phyloP scores from a whole-genome alignment of 192 early-diverging fungal species.

The Coemansia interrupta region DNA sequence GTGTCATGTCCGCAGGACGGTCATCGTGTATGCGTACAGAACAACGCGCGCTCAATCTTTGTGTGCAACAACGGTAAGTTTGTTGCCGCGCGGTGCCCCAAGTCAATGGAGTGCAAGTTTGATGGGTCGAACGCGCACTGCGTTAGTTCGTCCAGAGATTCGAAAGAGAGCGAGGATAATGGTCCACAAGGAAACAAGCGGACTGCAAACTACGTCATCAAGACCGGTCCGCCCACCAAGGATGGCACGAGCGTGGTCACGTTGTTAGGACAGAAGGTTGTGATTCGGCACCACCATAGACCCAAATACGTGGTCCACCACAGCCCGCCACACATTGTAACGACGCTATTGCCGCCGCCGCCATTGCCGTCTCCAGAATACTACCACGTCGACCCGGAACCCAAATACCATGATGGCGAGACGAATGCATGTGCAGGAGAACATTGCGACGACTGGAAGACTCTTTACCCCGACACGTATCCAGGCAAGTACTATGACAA shows the following conservation, averaged over 20 bases:
- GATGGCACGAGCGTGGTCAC: background rate
- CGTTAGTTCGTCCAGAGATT: background rate
- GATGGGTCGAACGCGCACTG: constrained; percentile 2
- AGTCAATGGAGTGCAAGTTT: background rate
- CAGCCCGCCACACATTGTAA: background rate
- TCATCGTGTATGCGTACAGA: constrained; percentile 1
- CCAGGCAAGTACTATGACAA: constrained; percentile 7
- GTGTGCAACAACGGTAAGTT: constrained; percentile 9
- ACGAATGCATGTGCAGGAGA: background rate
- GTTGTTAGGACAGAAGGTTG: background rate
- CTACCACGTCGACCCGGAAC: constrained; percentile 6
- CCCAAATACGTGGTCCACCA: constrained; percentile 1
- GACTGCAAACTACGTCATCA: background rate
- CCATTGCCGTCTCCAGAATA: background rate
- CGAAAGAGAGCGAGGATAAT: background rate
- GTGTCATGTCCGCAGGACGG: background rate
- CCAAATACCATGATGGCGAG: constrained; percentile 12
- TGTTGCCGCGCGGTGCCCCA: background rate
- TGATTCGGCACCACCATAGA: constrained; percentile 3
- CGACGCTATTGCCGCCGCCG: background rate
- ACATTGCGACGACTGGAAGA: constrained; percentile 1
- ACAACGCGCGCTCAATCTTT: background rate
- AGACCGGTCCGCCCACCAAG: background rate
- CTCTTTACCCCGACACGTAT: background rate
- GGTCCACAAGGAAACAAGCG: constrained; percentile 2